Evolutionary conservation across 179 eudicot genomes (phyloP), one percentile per base, ranked within the genome.

Genomic region (Gypsophila paniculata): DNA sequence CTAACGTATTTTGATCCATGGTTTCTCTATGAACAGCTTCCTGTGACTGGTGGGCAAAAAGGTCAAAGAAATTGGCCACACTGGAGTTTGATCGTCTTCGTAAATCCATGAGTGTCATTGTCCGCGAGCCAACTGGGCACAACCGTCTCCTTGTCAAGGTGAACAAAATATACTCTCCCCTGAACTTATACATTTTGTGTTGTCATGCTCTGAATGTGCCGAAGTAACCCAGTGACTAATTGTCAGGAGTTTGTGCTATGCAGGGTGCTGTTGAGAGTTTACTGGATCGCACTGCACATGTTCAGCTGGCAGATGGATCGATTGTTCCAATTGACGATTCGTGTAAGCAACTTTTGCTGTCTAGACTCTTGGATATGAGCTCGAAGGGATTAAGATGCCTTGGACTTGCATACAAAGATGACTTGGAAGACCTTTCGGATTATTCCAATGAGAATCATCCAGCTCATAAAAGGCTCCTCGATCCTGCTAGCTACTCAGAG

Each of bases 211-310:
- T 21, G 53, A 26, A 19, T 15, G 14, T 29, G 48, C 51, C 12
- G 25, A 42, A 42, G 55, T 14, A 55, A 42, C 34, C 23, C 54
- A 26, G 58, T 49, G 44, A 53, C 17, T 61, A 32, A 25, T 18
- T 18, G 38, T 25, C 53, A 73, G 0, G 5, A 48, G 34, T 39
- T 8, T 9, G 19, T 17, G 61, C 73, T 32, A 74, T 77, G 42
- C 86, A 92, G 98, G 98, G 98, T 81, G 98, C 98, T 51, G 87
- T 90, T 44, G 96, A 92, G 85, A 87, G 86, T 79, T 67, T 92
- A 32, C 65, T 92, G 69, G 98, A 92, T 68, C 94, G 95, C 54
- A 83, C 86, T 74, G 76, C 85, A 69, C 79, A 82, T n/a, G 89
- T 88, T 66, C 96, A 90, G 74, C 87, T 92, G 34, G 90, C 90